Evolutionary conservation across 2,329 filamentous ascomycete species (phyloP), one percentile per base, ranked within the genome.

Genomic region (Daldinia sp.): DNA sequence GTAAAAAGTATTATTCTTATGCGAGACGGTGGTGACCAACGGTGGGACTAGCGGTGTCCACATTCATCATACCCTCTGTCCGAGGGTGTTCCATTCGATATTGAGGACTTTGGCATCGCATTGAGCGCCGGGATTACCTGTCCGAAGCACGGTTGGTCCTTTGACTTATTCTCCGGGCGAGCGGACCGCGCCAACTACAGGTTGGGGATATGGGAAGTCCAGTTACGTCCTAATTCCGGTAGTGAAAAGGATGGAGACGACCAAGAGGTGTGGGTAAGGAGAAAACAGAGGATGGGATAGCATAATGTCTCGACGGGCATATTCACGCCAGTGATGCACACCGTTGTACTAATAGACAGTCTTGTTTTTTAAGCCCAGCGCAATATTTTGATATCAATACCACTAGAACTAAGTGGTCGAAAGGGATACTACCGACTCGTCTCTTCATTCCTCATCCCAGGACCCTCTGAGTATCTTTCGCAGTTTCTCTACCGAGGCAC

Each of bases 131-230:
- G 88, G 0, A 77, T 92, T 3, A 83, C 81, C 0, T 92, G 89
- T 72, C 87, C 88, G 0, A 90, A 90, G 65, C 89, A 91, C 64
- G 85, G 81, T 3, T 92, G 89, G 89, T 88, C 87, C 0, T 92
- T 91, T 74, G 89, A 92, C 71, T 69, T 91, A 2, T 84, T 86
- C 53, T 85, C 88, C 0, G 89, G 89, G 0, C 79, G 79, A 68
- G 82, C 81, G 0, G 89, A 91, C 72, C 82, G 87, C 0, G 87
- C 83, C 0, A 84, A 76, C 45, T 91, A 91, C 70, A 83, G 78
- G 61, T 77, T 91, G 8, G 82, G 82, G 19, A 75, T 88, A 0
- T 91, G 88, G 87, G 88, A 91, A 66, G 82, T 89, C 0, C 80
- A 91, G 62, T 53, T 87, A 8, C 79, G 86, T 15, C 68, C 71